Conservation (phyloP, 352 stramenopile species). For the Aphanomyces invadans region DNA sequence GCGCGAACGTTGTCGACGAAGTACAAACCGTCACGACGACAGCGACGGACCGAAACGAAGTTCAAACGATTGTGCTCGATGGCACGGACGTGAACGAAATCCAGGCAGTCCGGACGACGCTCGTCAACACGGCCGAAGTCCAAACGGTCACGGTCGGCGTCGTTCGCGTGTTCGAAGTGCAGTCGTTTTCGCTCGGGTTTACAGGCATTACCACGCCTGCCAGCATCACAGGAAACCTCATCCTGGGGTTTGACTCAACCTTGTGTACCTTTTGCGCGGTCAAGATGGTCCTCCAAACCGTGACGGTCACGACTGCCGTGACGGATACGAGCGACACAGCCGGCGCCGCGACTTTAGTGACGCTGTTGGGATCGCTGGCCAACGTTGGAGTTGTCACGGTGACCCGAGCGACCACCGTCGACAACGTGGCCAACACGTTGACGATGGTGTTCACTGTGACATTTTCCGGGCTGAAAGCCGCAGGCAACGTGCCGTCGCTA, state of each 20-base stretch:
- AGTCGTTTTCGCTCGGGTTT: constrained; percentile 75
- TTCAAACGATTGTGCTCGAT: constrained; percentile 76
- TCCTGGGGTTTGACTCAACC: constrained; percentile 54
- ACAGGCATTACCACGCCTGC: constrained; percentile 45
- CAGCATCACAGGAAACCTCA: constrained; percentile 42
- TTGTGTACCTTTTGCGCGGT: constrained; percentile 66
- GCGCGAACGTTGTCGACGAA: constrained; percentile 73
- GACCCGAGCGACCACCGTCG: constrained; percentile 23
- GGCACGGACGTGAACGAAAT: constrained; percentile 88
- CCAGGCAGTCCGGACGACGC: constrained; percentile 78
- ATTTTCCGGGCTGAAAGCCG: constrained; percentile 73
- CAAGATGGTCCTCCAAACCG: constrained; percentile 44
- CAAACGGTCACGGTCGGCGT: constrained; percentile 81
- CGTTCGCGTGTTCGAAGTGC: constrained; percentile 59
- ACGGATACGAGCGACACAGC: constrained; percentile 17
- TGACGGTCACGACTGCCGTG: constrained; percentile 39
- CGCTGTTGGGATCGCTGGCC: constrained; percentile 33
- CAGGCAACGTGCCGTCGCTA: constrained; percentile 80
- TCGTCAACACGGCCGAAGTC: constrained; percentile 71
- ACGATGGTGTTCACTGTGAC: constrained; percentile 72
- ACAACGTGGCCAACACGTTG: constrained; percentile 38
- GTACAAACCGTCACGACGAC: constrained; percentile 88
- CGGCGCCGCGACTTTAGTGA: constrained; percentile 28
- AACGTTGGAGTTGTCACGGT: constrained; percentile 58
- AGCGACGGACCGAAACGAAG: constrained; percentile 88